Conservation (phyloP, 164 flowering plant genomes). For the Vitis labrusca region DNA sequence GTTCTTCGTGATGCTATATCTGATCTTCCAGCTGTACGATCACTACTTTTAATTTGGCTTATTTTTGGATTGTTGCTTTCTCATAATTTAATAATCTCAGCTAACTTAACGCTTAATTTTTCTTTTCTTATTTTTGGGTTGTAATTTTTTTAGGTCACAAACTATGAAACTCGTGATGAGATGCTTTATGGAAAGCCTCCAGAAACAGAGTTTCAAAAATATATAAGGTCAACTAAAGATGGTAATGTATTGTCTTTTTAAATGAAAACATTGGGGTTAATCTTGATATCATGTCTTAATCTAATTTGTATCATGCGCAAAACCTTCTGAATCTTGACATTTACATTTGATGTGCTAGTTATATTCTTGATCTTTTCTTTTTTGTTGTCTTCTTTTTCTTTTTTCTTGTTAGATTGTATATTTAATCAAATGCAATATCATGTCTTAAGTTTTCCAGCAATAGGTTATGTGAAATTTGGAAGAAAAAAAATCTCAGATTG, state of each 20-base stretch:
- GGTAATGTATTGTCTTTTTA: slow-evolving; percentile 20
- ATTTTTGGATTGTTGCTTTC: not conserved
- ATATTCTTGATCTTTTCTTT: too few relatives aligned
- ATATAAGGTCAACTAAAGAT: slow-evolving; percentile 29
- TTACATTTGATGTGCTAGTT: too few relatives aligned
- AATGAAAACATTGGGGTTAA: not conserved
- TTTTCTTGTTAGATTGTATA: too few relatives aligned
- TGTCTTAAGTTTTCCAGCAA: too few relatives aligned
- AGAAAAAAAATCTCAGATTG: too few relatives aligned
- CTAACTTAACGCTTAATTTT: not conserved
- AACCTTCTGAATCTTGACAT: too few relatives aligned
- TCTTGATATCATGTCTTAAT: too few relatives aligned
- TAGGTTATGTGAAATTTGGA: too few relatives aligned
- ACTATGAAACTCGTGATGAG: slow-evolving; percentile 27
- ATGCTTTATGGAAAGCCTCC: slow-evolving; percentile 31
- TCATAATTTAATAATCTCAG: not conserved
- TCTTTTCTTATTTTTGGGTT: too few relatives aligned
- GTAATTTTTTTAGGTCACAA: slow-evolving; percentile 28
- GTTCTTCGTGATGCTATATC: slow-evolving; percentile 44
- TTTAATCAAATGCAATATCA: too few relatives aligned
- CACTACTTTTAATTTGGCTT: not conserved
- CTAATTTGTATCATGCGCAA: too few relatives aligned
- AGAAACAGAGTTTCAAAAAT: slow-evolving; percentile 37
- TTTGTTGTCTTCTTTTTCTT: too few relatives aligned
- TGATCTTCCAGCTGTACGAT: slow-evolving; percentile 36